Conservation (phyloP, 202 grass and related monocot species). For the Miscanthus sacchariflorus region DNA sequence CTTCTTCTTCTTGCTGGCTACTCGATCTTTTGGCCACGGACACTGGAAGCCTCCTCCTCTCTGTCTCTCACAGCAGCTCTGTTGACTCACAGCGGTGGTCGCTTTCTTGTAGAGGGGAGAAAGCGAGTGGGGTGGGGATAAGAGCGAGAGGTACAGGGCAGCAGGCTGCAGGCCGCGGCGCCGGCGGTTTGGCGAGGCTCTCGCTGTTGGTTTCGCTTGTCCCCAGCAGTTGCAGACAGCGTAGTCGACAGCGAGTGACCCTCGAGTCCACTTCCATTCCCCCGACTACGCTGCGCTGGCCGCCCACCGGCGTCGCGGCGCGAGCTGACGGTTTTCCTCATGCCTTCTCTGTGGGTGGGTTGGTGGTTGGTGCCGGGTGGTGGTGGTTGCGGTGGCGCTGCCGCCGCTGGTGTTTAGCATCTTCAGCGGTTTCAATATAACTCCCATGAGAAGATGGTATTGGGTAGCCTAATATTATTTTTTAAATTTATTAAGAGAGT, state of each 20-base stretch:
- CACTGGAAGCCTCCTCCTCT: background rate
- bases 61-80: background rate
- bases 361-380: too few relatives aligned
- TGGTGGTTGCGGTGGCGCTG: too few relatives aligned
- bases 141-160: background rate
- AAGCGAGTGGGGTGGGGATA: background rate
- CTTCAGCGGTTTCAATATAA: too few relatives aligned
- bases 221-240: background rate
- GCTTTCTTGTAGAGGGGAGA: conserved; percentile 28
- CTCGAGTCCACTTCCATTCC: background rate
- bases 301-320: too few relatives aligned
- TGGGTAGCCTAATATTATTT: too few relatives aligned
- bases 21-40: conserved; percentile 21
- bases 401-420: background rate
- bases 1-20: conserved; percentile 13
- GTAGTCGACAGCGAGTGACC: background rate
- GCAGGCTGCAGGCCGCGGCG: conserved; percentile 26
- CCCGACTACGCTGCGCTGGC: background rate
- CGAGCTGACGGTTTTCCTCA: background rate
- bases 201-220: conserved; percentile 21
- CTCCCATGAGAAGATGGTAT: too few relatives aligned
- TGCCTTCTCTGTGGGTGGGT: background rate
- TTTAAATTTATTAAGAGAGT: too few relatives aligned
- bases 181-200: conserved; percentile 32
- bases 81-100: conserved; percentile 32